These are phyloP conservation scores for Colletotrichum acutatum DNA, from an alignment of 2,329 filamentous ascomycete species.

Conservation along the genomic window DNA sequence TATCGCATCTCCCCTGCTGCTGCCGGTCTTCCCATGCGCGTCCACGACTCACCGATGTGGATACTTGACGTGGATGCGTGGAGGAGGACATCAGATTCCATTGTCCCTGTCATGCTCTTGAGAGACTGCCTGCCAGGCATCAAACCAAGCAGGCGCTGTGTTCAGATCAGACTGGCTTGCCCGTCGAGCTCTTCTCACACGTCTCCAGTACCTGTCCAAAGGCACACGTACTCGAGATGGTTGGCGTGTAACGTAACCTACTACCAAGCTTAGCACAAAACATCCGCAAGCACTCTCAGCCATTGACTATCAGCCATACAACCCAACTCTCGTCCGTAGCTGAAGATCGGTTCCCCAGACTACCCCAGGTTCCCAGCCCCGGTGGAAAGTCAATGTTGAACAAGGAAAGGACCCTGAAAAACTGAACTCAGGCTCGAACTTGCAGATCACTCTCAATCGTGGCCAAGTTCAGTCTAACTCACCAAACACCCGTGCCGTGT, in stretches of 20 bases:
- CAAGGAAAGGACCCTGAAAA: constrained; percentile 20
- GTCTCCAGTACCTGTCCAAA: background rate
- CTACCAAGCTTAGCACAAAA: background rate
- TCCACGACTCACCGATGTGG: constrained; percentile 11
- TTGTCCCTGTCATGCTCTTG: background rate
- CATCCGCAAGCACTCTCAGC: background rate
- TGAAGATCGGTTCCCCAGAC: background rate
- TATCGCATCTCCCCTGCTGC: background rate
- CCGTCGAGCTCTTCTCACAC: background rate
- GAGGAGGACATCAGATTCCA: background rate
- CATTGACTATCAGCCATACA: background rate
- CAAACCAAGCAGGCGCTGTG: background rate
- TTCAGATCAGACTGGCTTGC: background rate
- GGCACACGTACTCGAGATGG: constrained; percentile 7
- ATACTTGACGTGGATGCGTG: constrained; percentile 9
- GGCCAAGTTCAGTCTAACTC: background rate
- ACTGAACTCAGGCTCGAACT: background rate
- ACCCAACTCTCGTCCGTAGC: background rate
- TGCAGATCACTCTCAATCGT: background rate
- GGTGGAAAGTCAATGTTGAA: background rate
- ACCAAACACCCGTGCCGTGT: background rate
- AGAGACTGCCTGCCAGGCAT: background rate
- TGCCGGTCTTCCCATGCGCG: background rate
- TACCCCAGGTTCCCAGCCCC: background rate
- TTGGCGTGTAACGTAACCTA: background rate